A percentile compares a stretch with the other conserved stretches of the same genome.
Conservation (phyloP, 2,329 filamentous ascomycete species). For the Hypoxylon sp. region DNA sequence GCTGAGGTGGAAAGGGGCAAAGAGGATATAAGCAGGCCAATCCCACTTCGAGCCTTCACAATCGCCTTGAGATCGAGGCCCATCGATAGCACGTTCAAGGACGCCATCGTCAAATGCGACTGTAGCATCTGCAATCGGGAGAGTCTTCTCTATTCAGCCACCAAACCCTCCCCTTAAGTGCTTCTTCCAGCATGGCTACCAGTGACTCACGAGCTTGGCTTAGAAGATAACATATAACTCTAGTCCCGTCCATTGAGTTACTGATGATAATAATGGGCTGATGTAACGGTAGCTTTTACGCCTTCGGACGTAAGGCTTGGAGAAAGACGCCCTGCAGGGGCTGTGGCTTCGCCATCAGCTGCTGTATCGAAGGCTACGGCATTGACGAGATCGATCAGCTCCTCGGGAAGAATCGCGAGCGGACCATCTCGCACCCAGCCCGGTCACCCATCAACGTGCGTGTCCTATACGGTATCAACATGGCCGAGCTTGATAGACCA, state of each 20-base stretch:
- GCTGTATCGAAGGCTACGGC: conserved; percentile 40
- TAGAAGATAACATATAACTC: conserved; percentile 44
- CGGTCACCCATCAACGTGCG: conserved; percentile 51
- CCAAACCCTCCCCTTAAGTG: neutral
- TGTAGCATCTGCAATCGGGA: conserved; percentile 57
- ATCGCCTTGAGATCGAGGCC: conserved; percentile 51
- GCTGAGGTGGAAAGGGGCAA: conserved; percentile 45
- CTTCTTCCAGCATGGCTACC: neutral
- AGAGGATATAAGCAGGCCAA: conserved; percentile 52
- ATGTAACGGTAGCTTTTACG: conserved; percentile 49
- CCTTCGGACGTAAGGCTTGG: conserved; percentile 43
- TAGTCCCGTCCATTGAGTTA: conserved; percentile 51
- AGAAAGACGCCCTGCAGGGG: conserved; percentile 55
- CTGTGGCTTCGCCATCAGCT: conserved; percentile 55
- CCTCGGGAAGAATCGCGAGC: conserved; percentile 33
- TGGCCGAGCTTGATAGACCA: conserved; percentile 45
- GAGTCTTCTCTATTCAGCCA: no score
- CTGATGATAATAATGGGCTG: conserved; percentile 49
- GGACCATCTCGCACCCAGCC: conserved; percentile 16
- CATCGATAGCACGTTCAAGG: conserved; percentile 49
- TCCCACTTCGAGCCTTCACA: conserved; percentile 58
- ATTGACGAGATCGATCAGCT: conserved; percentile 47
- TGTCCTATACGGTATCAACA: conserved; percentile 50
- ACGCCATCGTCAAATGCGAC: conserved; percentile 52
- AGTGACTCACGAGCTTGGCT: neutral